These are phyloP conservation scores for Penicillium griseofulvum DNA, from an alignment of 2,329 filamentous ascomycete genomes.

Conservation along the genomic window DNA sequence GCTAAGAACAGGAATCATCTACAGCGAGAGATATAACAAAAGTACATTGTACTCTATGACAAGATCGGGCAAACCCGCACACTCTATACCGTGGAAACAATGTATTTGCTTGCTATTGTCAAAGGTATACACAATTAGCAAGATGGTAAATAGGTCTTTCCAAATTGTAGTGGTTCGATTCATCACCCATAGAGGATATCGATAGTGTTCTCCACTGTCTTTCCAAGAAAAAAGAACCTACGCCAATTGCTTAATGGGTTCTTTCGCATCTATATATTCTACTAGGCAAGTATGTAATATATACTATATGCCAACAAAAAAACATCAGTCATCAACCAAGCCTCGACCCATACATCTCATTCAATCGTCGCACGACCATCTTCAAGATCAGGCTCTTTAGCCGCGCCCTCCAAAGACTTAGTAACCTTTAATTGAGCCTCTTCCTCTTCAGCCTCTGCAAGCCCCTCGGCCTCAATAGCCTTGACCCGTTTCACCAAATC, in stretches of 20 bases:
- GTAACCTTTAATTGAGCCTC: slow-evolving; percentile 31
- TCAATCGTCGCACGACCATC: slow-evolving; percentile 16
- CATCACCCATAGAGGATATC: neutral
- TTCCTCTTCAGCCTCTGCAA: slow-evolving; percentile 31
- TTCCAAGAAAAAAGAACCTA: too few relatives aligned
- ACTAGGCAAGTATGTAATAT: neutral
- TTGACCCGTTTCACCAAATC: slow-evolving; percentile 75
- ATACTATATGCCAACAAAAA: neutral
- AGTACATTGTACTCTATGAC: neutral
- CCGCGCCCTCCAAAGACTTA: slow-evolving; percentile 22
- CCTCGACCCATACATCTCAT: slow-evolving; percentile 1
- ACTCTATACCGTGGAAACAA: neutral
- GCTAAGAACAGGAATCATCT: neutral
- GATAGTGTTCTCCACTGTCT: too few relatives aligned
- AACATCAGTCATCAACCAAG: neutral
- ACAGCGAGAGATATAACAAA: neutral
- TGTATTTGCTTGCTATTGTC: neutral
- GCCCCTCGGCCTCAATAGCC: slow-evolving; percentile 53
- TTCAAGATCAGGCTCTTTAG: slow-evolving; percentile 10
- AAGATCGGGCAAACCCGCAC: neutral
- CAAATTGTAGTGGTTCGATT: neutral
- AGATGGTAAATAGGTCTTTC: neutral
- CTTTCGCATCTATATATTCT: neutral
- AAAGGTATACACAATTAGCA: neutral
- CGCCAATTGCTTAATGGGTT: neutral